Conservation (phyloP, 2,329 filamentous ascomycete species). For the Aureobasidium melanogenum region DNA sequence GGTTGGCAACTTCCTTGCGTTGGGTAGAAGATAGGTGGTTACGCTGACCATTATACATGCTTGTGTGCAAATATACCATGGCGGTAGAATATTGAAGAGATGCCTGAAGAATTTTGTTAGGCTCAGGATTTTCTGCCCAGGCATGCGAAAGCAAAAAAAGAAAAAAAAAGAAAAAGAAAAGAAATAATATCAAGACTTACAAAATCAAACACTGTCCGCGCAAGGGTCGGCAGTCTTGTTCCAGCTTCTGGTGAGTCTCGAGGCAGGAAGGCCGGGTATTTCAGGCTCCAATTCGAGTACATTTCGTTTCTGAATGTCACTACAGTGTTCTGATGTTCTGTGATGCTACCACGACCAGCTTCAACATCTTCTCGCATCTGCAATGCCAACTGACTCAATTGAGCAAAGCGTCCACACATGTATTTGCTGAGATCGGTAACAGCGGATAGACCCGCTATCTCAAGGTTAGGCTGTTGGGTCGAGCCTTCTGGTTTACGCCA, state of each 20-base stretch:
- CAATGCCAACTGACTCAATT: not conserved
- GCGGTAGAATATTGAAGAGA: slow-evolving; percentile 16
- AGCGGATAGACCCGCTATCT: not conserved
- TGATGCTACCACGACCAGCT: not conserved
- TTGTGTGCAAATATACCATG: slow-evolving; percentile 45
- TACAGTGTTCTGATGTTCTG: slow-evolving; percentile 4
- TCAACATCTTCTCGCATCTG: not conserved
- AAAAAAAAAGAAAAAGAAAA: not conserved
- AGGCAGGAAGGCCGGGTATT: slow-evolving; percentile 19
- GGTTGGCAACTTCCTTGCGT: slow-evolving; percentile 16
- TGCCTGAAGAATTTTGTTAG: not conserved
- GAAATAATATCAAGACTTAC: slow-evolving; percentile 25
- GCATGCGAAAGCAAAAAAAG: not conserved
- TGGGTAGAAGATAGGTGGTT: slow-evolving; percentile 19
- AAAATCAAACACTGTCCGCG: slow-evolving; percentile 32
- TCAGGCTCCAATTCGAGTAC: slow-evolving; percentile 19
- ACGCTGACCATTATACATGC: slow-evolving; percentile 43
- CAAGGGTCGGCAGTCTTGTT: slow-evolving; percentile 23
- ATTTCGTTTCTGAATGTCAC: slow-evolving; percentile 21
- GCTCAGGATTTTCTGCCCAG: not conserved
- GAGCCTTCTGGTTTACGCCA: not conserved
- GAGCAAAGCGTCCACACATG: not conserved
- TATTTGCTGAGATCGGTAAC: not conserved
- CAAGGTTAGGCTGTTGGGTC: not conserved
- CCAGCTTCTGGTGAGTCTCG: slow-evolving; percentile 18